Evolutionary conservation across 148 eudicot species (phyloP), one percentile per base, ranked within the genome.

Genomic region (Pouteria glomerata): DNA sequence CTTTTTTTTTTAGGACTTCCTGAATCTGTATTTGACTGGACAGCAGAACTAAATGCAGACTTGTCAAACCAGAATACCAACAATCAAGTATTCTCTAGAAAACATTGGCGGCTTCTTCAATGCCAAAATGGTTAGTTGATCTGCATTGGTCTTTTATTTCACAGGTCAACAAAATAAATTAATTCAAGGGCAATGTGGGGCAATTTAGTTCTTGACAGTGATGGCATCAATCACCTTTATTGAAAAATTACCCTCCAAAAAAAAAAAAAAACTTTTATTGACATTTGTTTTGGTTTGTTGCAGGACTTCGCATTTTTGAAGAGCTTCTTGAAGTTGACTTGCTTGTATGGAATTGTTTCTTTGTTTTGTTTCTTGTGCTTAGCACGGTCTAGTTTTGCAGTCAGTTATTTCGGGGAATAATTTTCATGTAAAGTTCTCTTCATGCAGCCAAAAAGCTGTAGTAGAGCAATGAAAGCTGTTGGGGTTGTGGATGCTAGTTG

Each of bases 391-490:
- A 73, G 53, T 18, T 72, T 3, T 57, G 51, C 47, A 73, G 19
- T 56, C 16, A 51, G 30, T 41, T 63, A 21, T 53, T 45, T 73
- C 30, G 35, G 66, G 56, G 61, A 58, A 64, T 39, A 63, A n/a
- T 65, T 21, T 51, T 85, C 45, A 45, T 47, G 21, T 61, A 15
- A 16, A 56, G 26, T 55, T 76, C 57, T 68, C 66, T 64, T 64
- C 75, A 42, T 84, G 78, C 87, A 96, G 97, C 99, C 99, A 50
- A 92, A 96, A 81, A 92, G 99, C 84, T 96, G 97, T 85, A 96
- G 99, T 79, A 85, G 97, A 85, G 99, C 97, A 60, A 96, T 92
- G 99, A 96, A 89, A 82, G 99, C 99, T 77, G 99, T 88, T 24
- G 99, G 99, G 60, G 96, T 96, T 66, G 99, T 96, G 75, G 99